A percentile compares a stretch with the other conserved stretches of the same genome.
Conservation (phyloP, 495 filamentous ascomycete genomes). For the Lichina pygmaea region DNA sequence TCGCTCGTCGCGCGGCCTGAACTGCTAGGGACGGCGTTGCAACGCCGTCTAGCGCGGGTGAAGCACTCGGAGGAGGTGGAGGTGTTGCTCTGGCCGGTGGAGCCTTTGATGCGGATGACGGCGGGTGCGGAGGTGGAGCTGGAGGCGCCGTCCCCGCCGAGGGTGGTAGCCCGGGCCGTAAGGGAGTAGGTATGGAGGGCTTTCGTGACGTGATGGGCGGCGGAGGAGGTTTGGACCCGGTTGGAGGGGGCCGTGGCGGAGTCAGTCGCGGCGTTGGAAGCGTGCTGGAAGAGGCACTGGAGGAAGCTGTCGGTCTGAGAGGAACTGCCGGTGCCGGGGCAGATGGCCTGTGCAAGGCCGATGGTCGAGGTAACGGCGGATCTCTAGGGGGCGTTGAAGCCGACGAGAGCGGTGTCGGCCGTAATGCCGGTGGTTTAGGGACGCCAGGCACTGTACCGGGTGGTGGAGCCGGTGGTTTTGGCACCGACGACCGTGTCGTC, state of each 20-base stretch:
- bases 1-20: constrained; percentile 21
- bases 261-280: constrained; percentile 24
- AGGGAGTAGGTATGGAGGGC: constrained; percentile 18
- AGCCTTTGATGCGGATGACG: constrained; percentile 16
- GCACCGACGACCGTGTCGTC: constrained; percentile 19
- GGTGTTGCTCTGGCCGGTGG: constrained; percentile 26
- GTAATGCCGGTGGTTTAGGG: constrained; percentile 6
- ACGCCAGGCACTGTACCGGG: constrained; percentile 30
- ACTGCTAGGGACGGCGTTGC: constrained; percentile 15
- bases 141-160: constrained; percentile 8
- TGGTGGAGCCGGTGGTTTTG: constrained; percentile 8
- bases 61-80: constrained; percentile 10
- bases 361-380: constrained; percentile 28
- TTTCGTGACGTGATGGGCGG: constrained; percentile 28
- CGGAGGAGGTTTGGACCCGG: constrained; percentile 13
- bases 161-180: constrained; percentile 5
- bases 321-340: constrained; percentile 3
- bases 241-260: constrained; percentile 23
- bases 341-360: constrained; percentile 25
- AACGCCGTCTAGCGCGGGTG: constrained; percentile 8
- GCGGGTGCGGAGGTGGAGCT: constrained; percentile 17
- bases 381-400: constrained; percentile 27
- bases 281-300: constrained; percentile 19
- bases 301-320: constrained; percentile 12
- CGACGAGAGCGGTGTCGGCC: constrained; percentile 8